Conservation (phyloP, 345 rosid genomes). For the Syzygium jambos region DNA sequence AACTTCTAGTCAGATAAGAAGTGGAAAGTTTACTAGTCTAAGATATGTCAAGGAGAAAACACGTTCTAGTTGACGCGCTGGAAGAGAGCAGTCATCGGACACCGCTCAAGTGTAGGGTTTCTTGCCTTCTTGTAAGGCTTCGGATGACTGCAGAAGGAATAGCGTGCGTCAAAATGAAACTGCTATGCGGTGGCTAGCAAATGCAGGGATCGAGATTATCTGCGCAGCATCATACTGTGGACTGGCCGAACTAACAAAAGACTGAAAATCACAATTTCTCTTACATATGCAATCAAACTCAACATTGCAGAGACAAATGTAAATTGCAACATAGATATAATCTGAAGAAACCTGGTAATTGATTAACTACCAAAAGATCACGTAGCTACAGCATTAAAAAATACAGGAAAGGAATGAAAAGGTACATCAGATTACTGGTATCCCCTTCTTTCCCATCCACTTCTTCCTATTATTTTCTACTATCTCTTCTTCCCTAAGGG, state of each 20-base stretch:
- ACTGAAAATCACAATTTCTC: neutral
- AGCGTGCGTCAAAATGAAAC: neutral
- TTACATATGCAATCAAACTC: neutral
- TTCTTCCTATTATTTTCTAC: conserved; percentile 46
- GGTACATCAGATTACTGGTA: conserved; percentile 2
- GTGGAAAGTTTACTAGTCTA: neutral
- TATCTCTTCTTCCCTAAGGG: conserved; percentile 64
- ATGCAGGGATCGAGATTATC: no score
- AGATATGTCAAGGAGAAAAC: neutral
- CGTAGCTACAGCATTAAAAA: neutral
- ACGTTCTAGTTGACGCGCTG: neutral
- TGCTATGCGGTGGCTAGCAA: neutral
- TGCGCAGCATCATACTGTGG: neutral
- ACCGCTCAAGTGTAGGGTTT: neutral
- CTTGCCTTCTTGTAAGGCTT: neutral
- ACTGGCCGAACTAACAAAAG: neutral
- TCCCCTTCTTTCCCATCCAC: conserved; percentile 50
- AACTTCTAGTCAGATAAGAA: neutral
- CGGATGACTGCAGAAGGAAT: neutral
- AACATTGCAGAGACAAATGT: neutral
- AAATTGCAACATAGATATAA: neutral
- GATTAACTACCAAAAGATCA: neutral
- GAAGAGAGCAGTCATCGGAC: neutral
- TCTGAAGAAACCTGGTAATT: neutral
- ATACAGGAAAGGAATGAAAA: neutral